Base-by-base conservation (phyloP, 169 alveolate species). In the Plasmodium falciparum region DNA sequence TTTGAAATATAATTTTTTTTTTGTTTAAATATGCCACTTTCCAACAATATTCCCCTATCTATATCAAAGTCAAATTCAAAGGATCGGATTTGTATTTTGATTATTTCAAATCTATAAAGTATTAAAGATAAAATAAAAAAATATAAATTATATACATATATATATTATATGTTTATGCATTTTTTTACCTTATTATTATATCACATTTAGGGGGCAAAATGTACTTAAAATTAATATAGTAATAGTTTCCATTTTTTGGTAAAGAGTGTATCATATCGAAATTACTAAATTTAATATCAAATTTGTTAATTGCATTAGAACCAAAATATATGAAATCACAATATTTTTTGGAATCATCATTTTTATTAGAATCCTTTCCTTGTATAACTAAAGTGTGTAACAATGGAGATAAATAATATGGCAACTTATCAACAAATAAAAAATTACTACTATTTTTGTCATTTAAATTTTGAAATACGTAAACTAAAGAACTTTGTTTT, bases 31-130 rank as follows among this genome's bases (percentile, higher is more conserved):
- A 80, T 67, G 49, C 90, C 90, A 71, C 90, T 80, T 52, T 73
- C 90, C 69, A 80, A 62, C 62, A 80, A 58, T 52, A 67, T 80
- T 9, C 90, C 90, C 54, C 90, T 80, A 67, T 80, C 90, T 54
- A 80, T 67, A 50, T 80, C 90, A 80, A 80, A 80, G 22, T 80
- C 83, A 58, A 80, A 80, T 71, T 80, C 90, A 73, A 80, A 80
- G 24, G 90, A 80, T n/a, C 90, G 58, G 24, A 80, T 47, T 45
- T 70, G 90, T 24, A 80, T 61, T 67, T 80, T 80, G 33, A 80
- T 26, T 52, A 80, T 80, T 80, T 80, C 90, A 73, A 67, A 80
- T 71, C 90, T 80, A 50, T 33, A n/a, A 29, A 17, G 17, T 61
- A 61, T 22, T 59, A 58, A 67, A 17, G 22, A 54, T 11, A 54